phyloP scores from a whole-genome alignment of 1,284 basidiomycete genomes.

The Rhodofomes roseus region DNA sequence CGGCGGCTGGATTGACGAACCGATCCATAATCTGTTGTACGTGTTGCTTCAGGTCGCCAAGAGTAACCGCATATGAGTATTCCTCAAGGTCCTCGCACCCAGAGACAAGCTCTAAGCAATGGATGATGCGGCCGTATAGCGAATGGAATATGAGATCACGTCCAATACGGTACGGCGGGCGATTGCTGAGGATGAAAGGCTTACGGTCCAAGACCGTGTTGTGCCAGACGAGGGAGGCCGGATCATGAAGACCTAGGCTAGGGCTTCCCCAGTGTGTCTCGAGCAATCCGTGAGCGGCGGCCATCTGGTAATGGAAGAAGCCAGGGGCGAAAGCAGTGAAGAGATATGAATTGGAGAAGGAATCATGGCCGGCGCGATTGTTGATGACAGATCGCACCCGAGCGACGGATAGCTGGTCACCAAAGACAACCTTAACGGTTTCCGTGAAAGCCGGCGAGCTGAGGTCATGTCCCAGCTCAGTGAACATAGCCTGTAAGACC shows the following conservation, averaged over 20 bases:
- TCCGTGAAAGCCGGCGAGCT: neutral
- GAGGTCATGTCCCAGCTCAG: slow-evolving; percentile 11
- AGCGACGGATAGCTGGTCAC: slow-evolving; percentile 37
- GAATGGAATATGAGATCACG: slow-evolving; percentile 35
- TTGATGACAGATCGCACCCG: slow-evolving; percentile 27
- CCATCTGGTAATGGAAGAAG: slow-evolving; percentile 37
- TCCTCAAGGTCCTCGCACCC: slow-evolving; percentile 17
- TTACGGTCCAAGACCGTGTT: slow-evolving; percentile 28
- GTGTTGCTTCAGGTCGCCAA: neutral
- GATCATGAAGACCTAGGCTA: slow-evolving; percentile 20
- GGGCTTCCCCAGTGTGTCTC: slow-evolving; percentile 23
- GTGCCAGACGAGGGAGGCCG: slow-evolving; percentile 29
- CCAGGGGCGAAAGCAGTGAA: slow-evolving; percentile 31
- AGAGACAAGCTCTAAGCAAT: slow-evolving; percentile 31
- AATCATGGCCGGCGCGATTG: slow-evolving; percentile 35
- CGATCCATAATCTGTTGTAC: neutral
- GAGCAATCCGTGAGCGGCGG: slow-evolving; percentile 28
- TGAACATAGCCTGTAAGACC: slow-evolving; percentile 29
- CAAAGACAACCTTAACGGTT: slow-evolving; percentile 14
- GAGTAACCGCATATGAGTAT: slow-evolving; percentile 7
- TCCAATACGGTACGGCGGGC: slow-evolving; percentile 30
- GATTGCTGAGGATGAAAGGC: slow-evolving; percentile 29
- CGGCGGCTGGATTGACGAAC: neutral
- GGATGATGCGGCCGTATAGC: slow-evolving; percentile 31
- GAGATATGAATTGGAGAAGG: slow-evolving; percentile 18